Evolutionary conservation across 2,329 filamentous ascomycete species (phyloP).

Genomic region (Westerdykella aurantiaca): DNA sequence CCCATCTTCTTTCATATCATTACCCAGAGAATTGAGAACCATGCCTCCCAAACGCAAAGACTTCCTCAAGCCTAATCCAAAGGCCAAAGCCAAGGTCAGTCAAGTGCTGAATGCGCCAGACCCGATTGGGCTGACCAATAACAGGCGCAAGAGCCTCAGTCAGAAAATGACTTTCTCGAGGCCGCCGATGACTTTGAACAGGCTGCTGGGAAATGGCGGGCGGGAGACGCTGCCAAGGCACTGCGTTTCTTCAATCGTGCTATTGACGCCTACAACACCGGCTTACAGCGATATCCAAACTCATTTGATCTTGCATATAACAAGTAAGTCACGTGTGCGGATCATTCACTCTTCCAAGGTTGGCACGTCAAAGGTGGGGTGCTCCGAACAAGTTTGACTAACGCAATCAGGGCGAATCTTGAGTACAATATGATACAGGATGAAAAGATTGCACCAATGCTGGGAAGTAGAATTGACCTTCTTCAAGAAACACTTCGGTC

Average conservation of each 20-base stretch:
- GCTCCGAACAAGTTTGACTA: neutral
- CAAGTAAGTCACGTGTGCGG: slow-evolving; percentile 47
- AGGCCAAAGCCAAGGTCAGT: slow-evolving; percentile 19
- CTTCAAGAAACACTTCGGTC: slow-evolving; percentile 57
- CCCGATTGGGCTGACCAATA: slow-evolving; percentile 2
- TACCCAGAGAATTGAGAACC: slow-evolving; percentile 1
- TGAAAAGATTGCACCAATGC: slow-evolving; percentile 53
- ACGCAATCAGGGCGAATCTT: slow-evolving; percentile 53
- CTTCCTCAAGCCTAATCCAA: slow-evolving; percentile 26
- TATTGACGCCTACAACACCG: slow-evolving; percentile 60
- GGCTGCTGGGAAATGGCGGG: slow-evolving; percentile 68
- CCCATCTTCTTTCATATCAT: neutral
- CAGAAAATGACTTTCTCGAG: slow-evolving; percentile 63
- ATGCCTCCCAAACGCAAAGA: slow-evolving; percentile 32
- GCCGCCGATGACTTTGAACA: slow-evolving; percentile 65
- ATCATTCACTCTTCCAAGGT: no score
- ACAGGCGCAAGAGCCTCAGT: slow-evolving; percentile 47
- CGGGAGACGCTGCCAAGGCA: slow-evolving; percentile 62
- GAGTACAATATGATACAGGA: slow-evolving; percentile 66
- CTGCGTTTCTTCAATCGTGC: slow-evolving; percentile 58
- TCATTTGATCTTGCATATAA: slow-evolving; percentile 71
- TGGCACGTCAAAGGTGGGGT: neutral
- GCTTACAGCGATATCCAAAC: slow-evolving; percentile 53
- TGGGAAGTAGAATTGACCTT: slow-evolving; percentile 52
- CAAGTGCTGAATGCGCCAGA: neutral